Evolutionary conservation across 495 filamentous ascomycete genomes (phyloP).

Genomic region (Umbilicaria muhlenbergii): DNA sequence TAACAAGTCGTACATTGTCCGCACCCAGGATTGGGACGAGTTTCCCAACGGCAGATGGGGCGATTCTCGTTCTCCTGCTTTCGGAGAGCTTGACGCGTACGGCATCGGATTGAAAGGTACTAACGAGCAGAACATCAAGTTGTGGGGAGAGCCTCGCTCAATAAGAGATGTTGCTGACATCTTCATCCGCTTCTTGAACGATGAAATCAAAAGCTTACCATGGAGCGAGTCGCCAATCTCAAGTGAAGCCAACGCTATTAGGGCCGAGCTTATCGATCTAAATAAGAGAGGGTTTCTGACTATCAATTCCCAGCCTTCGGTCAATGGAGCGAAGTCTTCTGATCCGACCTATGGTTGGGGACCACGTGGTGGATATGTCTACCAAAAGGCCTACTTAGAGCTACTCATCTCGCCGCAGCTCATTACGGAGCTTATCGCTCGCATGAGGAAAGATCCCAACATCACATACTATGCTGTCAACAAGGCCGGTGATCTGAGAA

Average conservation of each 20-base stretch:
- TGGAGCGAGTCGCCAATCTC: slow-evolving; percentile 90
- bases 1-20: slow-evolving; percentile 83
- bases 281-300: slow-evolving; percentile 82
- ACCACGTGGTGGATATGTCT: slow-evolving; percentile 87
- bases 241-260: slow-evolving; percentile 63
- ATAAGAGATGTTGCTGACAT: slow-evolving; percentile 66
- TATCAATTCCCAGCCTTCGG: slow-evolving; percentile 94
- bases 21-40: slow-evolving; percentile 98
- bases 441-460: slow-evolving; percentile 63
- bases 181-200: slow-evolving; percentile 69
- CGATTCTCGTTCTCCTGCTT: slow-evolving; percentile 91
- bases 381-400: slow-evolving; percentile 96
- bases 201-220: slow-evolving; percentile 66
- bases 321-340: slow-evolving; percentile 81
- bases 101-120: slow-evolving; percentile 91
- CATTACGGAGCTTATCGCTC: slow-evolving; percentile 59
- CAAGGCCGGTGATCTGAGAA: slow-evolving; percentile 60
- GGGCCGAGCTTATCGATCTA: slow-evolving; percentile 56
- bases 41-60: slow-evolving; percentile 99
- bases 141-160: slow-evolving; percentile 78
- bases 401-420: slow-evolving; percentile 68
- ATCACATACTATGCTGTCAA: slow-evolving; percentile 89
- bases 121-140: slow-evolving; percentile 89
- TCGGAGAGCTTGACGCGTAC: slow-evolving; percentile 91
- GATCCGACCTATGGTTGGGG: slow-evolving; percentile 89